Conservation (phyloP, 345 rosid species). For the Citrus unshiu region DNA sequence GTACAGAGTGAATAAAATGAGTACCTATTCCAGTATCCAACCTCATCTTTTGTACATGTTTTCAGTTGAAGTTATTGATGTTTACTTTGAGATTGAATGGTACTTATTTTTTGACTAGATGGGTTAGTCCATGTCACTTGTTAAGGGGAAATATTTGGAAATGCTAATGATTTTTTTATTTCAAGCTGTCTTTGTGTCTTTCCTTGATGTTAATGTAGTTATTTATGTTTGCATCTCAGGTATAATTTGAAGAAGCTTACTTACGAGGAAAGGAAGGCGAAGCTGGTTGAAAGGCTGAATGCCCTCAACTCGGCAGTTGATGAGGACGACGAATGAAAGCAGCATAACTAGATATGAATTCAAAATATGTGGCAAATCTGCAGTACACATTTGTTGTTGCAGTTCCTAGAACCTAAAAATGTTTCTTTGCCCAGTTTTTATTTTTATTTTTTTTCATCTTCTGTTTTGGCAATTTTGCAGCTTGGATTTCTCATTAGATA, state of each 20-base stretch:
- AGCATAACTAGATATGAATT: not conserved
- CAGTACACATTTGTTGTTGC: not conserved
- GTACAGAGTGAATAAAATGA: not conserved
- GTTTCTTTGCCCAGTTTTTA: not conserved
- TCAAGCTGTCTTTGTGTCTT: not conserved
- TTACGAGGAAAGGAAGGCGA: conserved; percentile 68
- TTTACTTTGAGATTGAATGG: not conserved
- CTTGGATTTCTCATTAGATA: not conserved
- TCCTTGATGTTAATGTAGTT: not conserved
- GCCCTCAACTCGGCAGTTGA: conserved; percentile 51
- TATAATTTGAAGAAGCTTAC: conserved; percentile 80
- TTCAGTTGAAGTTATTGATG: not conserved
- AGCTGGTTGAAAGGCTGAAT: conserved; percentile 65
- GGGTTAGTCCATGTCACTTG: no score
- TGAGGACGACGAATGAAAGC: conserved; percentile 47
- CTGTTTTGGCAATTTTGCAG: conserved; percentile 11
- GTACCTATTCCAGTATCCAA: not conserved
- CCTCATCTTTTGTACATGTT: not conserved
- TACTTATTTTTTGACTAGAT: not conserved
- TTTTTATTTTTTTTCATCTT: not conserved
- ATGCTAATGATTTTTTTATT: not conserved
- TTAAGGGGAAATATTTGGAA: not conserved
- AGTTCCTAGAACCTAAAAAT: not conserved
- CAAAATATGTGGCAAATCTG: not conserved
- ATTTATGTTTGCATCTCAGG: conserved; percentile 31